phyloP scores from a whole-genome alignment of 176 grass and related monocot genomes.

The Lolium multiflorum region DNA sequence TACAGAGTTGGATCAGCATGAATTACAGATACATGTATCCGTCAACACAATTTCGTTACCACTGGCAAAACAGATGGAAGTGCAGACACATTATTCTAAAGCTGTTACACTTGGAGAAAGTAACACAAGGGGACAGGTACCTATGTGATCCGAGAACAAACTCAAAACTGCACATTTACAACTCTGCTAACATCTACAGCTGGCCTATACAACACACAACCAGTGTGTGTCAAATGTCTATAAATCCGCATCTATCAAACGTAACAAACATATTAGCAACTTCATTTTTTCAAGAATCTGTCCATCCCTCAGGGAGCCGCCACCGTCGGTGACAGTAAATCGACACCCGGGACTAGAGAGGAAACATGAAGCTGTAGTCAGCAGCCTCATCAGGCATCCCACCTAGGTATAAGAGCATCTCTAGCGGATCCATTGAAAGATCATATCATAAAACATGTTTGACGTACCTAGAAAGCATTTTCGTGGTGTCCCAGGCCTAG shows the following conservation, averaged over 20 bases:
- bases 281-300: conserved; percentile 50
- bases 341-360: conserved; percentile 87
- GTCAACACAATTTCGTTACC: not conserved
- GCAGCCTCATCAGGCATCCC: conserved; percentile 82
- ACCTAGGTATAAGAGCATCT: conserved; percentile 50
- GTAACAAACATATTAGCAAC: conserved; percentile 9
- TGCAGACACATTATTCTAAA: conserved; percentile 32
- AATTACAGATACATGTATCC: not conserved
- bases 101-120: not conserved
- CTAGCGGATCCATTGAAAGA: no score
- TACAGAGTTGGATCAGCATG: not conserved
- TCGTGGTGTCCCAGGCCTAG: no score
- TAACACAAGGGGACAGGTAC: conserved; percentile 24
- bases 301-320: conserved; percentile 79
- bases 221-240: conserved; percentile 41
- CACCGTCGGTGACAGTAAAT: conserved; percentile 92
- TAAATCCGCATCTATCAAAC: conserved; percentile 37
- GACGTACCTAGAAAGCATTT: no score
- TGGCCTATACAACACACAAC: conserved; percentile 49
- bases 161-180: conserved; percentile 62
- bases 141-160: conserved; percentile 27
- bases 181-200: conserved; percentile 52
- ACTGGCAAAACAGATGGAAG: not conserved
- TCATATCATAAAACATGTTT: no score
- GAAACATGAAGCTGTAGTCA: conserved; percentile 97